Percentiles rank a stretch among this genome's conserved stretches.
phyloP scores from a whole-genome alignment of 1,284 basidiomycete species.

The Moesziomyces globuligerus region DNA sequence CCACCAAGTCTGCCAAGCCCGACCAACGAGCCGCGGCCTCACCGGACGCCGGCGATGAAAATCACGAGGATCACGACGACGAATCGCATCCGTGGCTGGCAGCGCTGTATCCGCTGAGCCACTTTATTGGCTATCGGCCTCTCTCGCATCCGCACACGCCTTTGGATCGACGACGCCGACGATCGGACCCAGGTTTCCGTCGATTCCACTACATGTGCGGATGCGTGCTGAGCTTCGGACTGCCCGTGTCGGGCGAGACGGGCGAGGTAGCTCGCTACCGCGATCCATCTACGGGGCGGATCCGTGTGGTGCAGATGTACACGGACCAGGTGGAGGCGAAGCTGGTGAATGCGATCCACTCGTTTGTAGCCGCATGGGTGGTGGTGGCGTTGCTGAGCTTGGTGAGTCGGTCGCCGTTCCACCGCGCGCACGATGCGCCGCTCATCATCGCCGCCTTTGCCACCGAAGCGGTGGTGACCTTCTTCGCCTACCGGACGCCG shows the following conservation, averaged over 20 bases:
- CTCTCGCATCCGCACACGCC: conserved; percentile 42
- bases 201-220: conserved; percentile 41
- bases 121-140: conserved; percentile 43
- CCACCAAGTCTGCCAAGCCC: conserved; percentile 7
- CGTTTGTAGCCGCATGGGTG: conserved; percentile 34
- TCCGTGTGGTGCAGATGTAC: conserved; percentile 36
- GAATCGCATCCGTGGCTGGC: conserved; percentile 21
- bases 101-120: conserved; percentile 32
- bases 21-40: conserved; percentile 9
- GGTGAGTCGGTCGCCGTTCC: conserved; percentile 26
- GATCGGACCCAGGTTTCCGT: conserved; percentile 18
- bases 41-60: neutral
- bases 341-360: conserved; percentile 36
- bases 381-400: conserved; percentile 28
- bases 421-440: conserved; percentile 32
- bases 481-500: conserved; percentile 45
- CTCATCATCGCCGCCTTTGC: conserved; percentile 52
- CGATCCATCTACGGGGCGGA: conserved; percentile 26
- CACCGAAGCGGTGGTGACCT: conserved; percentile 60
- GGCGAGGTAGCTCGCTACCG: conserved; percentile 27
- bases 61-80: conserved; percentile 10
- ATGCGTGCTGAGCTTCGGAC: conserved; percentile 28
- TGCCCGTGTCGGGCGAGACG: conserved; percentile 20
- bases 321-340: conserved; percentile 22
- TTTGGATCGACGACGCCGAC: conserved; percentile 4